Conservation (phyloP, 805 yeast species). For the Candida gorgasii region DNA sequence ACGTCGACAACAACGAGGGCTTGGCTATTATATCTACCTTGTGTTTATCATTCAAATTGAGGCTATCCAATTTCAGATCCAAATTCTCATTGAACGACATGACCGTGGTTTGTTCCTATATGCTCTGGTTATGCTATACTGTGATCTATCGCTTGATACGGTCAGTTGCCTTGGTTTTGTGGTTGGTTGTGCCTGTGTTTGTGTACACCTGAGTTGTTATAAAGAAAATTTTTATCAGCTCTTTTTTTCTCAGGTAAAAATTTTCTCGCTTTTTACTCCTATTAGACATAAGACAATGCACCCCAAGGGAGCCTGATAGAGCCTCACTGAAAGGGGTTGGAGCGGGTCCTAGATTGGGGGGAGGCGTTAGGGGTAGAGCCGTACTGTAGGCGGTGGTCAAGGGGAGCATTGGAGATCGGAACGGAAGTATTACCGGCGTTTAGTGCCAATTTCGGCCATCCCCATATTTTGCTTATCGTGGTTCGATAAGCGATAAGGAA, state of each 20-base stretch:
- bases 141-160: neutral
- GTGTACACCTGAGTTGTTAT: neutral
- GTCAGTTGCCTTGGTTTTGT: neutral
- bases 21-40: conserved; percentile 8
- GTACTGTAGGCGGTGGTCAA: no score
- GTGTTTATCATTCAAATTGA: conserved; percentile 12
- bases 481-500: no score
- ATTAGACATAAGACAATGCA: conserved; percentile 1
- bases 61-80: conserved; percentile 13
- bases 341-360: no score
- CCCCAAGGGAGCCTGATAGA: neutral
- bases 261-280: conserved; percentile 5
- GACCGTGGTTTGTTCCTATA: conserved; percentile 12
- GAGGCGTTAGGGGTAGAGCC: no score
- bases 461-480: no score
- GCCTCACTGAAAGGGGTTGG: no score
- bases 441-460: no score
- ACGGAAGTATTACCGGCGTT: no score
- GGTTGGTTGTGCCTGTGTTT: neutral
- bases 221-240: neutral
- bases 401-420: no score
- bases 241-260: neutral
- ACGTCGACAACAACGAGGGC: conserved; percentile 18
- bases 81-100: conserved; percentile 9
- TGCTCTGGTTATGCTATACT: neutral